These are phyloP conservation scores for Rhizophora apiculata DNA, from an alignment of 345 rosid species.

Conservation along the genomic window DNA sequence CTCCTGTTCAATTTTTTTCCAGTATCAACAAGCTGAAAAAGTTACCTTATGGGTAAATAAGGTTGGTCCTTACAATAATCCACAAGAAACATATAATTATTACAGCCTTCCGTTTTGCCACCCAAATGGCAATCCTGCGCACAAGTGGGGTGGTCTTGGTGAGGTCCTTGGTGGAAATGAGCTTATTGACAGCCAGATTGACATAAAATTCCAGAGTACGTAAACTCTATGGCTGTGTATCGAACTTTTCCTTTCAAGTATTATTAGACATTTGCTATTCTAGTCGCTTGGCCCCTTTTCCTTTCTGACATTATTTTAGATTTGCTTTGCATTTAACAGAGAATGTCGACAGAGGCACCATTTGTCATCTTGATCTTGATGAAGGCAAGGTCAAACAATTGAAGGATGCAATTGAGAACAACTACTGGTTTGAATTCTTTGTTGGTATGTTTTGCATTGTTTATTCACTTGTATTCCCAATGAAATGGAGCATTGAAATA, in stretches of 20 bases:
- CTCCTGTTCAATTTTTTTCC: conserved; percentile 13
- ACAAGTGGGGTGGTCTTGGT: conserved; percentile 99
- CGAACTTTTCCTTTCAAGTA: conserved; percentile 9
- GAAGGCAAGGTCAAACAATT: conserved; percentile 70
- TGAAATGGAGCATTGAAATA: neutral
- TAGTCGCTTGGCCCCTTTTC: neutral
- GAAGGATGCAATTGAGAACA: conserved; percentile 86
- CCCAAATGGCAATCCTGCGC: conserved; percentile 54
- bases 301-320: neutral
- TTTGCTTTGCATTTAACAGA: conserved; percentile 36
- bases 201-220: conserved; percentile 84
- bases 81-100: conserved; percentile 98
- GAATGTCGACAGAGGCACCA: conserved; percentile 53
- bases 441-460: conserved; percentile 64
- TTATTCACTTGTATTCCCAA: neutral
- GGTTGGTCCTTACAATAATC: conserved; percentile 98
- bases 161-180: conserved; percentile 99
- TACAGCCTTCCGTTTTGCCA: conserved; percentile 99
- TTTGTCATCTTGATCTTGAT: conserved; percentile 63
- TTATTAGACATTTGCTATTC: conserved; percentile 4
- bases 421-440: conserved; percentile 91
- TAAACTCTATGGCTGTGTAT: conserved; percentile 7
- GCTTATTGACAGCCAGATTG: conserved; percentile 88
- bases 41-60: conserved; percentile 98
- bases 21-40: conserved; percentile 77